Percentiles rank a stretch among this genome's conserved stretches.
phyloP scores from a whole-genome alignment of 768 basidiomycete genomes.

The Termitomyces sp. region DNA sequence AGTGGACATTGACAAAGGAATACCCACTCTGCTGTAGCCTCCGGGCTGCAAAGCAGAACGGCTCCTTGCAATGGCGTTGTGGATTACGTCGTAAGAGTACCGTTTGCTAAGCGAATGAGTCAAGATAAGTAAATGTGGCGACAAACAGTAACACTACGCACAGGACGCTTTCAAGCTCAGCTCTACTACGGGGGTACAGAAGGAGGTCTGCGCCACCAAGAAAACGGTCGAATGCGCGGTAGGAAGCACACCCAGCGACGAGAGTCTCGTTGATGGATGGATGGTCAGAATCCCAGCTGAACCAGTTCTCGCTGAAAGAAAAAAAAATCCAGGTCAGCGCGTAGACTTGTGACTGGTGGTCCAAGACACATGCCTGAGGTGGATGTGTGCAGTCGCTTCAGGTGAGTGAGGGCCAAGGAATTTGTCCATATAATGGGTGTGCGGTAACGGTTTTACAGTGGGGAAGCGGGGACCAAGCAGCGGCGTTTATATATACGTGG shows the following conservation, averaged over 20 bases:
- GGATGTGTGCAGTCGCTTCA: conserved; percentile 68
- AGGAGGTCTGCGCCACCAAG: conserved; percentile 69
- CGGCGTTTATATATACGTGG: conserved; percentile 11
- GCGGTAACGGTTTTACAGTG: too few species aligned
- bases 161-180: conserved; percentile 72
- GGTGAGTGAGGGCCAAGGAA: conserved; percentile 71
- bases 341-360: conserved; percentile 17
- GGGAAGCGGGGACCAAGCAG: too few species aligned
- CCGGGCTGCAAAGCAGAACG: conserved; percentile 58
- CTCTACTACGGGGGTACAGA: conserved; percentile 59
- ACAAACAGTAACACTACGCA: conserved; percentile 34
- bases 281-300: conserved; percentile 68
- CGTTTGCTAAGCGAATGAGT: conserved; percentile 45
- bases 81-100: conserved; percentile 78
- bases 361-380: conserved; percentile 48
- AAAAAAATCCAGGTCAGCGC: conserved; percentile 12
- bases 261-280: conserved; percentile 70
- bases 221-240: conserved; percentile 74
- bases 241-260: conserved; percentile 76
- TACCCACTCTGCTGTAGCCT: conserved; percentile 43
- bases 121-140: conserved; percentile 3
- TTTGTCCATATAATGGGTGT: conserved; percentile 50
- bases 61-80: conserved; percentile 73
- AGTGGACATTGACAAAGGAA: not conserved
- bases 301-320: conserved; percentile 55